Conservation (phyloP, 2,329 filamentous ascomycete species). For the Nemania sp. region DNA sequence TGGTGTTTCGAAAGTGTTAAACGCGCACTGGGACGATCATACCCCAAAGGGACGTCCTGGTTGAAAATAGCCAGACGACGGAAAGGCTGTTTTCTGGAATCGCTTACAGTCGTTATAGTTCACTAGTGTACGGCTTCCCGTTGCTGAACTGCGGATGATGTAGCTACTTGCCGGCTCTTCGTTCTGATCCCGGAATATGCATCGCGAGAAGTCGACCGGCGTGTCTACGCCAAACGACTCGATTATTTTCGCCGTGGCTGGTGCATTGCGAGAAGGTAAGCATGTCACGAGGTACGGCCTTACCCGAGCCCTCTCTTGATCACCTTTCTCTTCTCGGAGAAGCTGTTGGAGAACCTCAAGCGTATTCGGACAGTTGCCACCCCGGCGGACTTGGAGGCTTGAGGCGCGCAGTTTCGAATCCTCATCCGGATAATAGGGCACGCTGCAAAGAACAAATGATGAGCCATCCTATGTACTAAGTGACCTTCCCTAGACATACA, state of each 20-base stretch:
- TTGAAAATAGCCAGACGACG: background rate
- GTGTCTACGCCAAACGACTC: conserved; percentile 53
- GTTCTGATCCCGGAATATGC: conserved; percentile 60
- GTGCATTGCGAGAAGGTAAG: conserved; percentile 57
- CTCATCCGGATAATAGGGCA: conserved; percentile 68
- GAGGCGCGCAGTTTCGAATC: conserved; percentile 74
- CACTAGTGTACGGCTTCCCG: conserved; percentile 68
- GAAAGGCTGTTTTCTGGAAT: too few relatives aligned
- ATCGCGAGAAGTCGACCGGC: conserved; percentile 54
- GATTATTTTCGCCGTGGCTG: conserved; percentile 55
- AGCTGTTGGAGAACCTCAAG: conserved; percentile 72
- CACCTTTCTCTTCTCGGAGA: conserved; percentile 35
- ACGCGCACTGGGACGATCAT: background rate
- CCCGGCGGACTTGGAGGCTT: conserved; percentile 60
- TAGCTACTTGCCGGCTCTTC: conserved; percentile 67
- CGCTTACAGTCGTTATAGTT: conserved; percentile 60
- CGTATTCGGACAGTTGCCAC: conserved; percentile 74
- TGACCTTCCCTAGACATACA: background rate
- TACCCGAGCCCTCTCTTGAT: conserved; percentile 30
- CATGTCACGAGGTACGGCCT: conserved; percentile 51
- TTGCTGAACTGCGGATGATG: conserved; percentile 64
- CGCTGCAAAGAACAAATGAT: conserved; percentile 46
- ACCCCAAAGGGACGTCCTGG: too few relatives aligned
- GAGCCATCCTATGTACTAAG: conserved; percentile 8
- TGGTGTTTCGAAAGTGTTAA: background rate